Evolutionary conservation across 148 eudicot species (phyloP).

Genomic region (Heliamphora exappendiculata): DNA sequence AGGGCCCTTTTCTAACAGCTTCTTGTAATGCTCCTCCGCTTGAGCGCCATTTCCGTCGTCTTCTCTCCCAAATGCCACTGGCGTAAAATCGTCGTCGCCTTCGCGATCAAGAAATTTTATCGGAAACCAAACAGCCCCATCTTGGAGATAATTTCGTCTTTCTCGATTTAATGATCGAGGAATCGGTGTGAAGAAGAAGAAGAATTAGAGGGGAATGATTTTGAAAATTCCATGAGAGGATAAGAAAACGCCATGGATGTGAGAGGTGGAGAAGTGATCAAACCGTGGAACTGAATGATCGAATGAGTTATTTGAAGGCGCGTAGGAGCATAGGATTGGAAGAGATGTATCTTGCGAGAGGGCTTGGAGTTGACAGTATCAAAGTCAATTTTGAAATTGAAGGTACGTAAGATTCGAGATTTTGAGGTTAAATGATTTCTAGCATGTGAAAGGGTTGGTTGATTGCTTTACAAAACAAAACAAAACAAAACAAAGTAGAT

Average conservation of each 20-base stretch:
- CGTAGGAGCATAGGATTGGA: slow-evolving; percentile 14
- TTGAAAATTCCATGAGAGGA: neutral
- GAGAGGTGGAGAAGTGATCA: neutral
- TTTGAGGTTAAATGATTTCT: no score
- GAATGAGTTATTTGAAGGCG: no score
- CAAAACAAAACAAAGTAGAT: no score
- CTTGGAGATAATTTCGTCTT: slow-evolving; percentile 61
- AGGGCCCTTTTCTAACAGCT: slow-evolving; percentile 49
- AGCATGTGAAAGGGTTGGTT: no score
- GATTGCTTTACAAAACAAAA: no score
- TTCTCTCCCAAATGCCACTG: slow-evolving; percentile 15
- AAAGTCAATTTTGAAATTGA: slow-evolving; percentile 15
- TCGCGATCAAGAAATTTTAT: slow-evolving; percentile 29
- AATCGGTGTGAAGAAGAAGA: slow-evolving; percentile 23
- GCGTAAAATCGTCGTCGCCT: slow-evolving; percentile 24
- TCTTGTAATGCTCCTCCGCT: slow-evolving; percentile 48
- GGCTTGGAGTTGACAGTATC: slow-evolving; percentile 40
- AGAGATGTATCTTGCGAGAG: slow-evolving; percentile 76
- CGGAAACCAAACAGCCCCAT: slow-evolving; percentile 24
- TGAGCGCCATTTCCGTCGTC: slow-evolving; percentile 24
- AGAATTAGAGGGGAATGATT: neutral
- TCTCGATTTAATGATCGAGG: slow-evolving; percentile 25
- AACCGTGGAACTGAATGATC: slow-evolving; percentile 1
- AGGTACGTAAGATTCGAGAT: no score
- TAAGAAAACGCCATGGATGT: neutral